Conservation (phyloP, 768 basidiomycete genomes). For the Hericium erinaceus region DNA sequence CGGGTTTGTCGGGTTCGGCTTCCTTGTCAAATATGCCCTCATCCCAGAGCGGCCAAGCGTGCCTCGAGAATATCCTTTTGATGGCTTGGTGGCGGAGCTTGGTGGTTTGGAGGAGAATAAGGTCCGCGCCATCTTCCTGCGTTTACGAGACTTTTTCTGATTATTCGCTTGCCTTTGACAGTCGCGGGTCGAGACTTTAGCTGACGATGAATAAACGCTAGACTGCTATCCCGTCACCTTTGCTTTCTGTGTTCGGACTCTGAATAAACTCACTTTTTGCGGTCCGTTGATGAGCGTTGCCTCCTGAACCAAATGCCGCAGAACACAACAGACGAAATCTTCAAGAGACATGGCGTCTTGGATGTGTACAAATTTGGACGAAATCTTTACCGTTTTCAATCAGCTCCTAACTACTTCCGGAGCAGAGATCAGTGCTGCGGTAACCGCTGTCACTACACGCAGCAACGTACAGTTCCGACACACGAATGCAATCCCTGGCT, state of each 20-base stretch:
- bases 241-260: neutral
- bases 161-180: conserved; percentile 12
- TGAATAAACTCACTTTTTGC: too few relatives aligned
- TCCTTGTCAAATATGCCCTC: conserved; percentile 44
- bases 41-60: conserved; percentile 55
- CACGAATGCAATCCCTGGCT: too few relatives aligned
- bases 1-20: conserved; percentile 57
- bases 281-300: too few relatives aligned
- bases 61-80: conserved; percentile 69
- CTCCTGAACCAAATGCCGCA: too few relatives aligned
- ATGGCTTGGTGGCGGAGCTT: conserved; percentile 66
- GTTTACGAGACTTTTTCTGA: neutral
- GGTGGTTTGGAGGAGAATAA: conserved; percentile 75
- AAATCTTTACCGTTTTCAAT: too few relatives aligned
- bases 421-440: too few relatives aligned
- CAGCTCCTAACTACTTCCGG: too few relatives aligned
- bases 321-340: too few relatives aligned
- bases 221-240: neutral
- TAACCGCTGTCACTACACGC: too few relatives aligned
- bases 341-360: too few relatives aligned
- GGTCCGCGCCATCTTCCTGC: conserved; percentile 30
- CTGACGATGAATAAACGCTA: conserved; percentile 22
- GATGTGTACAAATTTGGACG: too few relatives aligned
- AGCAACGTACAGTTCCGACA: too few relatives aligned
- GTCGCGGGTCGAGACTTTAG: conserved; percentile 29